Evolutionary conservation across 2,329 filamentous ascomycete genomes (phyloP), one percentile per base, ranked within the genome.

Genomic region (Aspergillus sp.): DNA sequence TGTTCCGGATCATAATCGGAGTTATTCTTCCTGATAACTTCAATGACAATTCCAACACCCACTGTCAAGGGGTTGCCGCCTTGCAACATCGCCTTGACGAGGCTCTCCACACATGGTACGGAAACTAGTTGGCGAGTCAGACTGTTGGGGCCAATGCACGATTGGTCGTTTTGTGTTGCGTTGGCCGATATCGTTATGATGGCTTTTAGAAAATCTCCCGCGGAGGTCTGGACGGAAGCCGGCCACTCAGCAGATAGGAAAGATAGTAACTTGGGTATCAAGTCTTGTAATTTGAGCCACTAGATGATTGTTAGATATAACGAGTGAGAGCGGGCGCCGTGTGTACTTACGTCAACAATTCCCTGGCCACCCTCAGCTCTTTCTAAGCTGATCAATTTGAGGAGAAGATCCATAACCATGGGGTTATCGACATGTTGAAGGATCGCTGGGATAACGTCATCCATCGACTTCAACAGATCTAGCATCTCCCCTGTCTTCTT

Each of bases 101-200:
- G 83, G 59, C 87, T 87, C 69, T 93, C 85, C 52, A 96, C 87
- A 67, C 93, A 98, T 15, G 85, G 77, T 61, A 89, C 86, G 1
- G 95, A 98, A 2, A 99, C 95, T 4, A 99, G 83, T 76, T 99
- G 92, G 41, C 95, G 88, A 5, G 95, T 99, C 50, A 99, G 84
- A 71, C 96, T 95, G 73, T 99, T 99, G 4, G 95, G 95, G 3
- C 95, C 95, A 71, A 99, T 98, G 68, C 96, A 97, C n/a, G 93
- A 95, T 72, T 97, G 93, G 70, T 99, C 95, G 69, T 97, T 96
- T 67, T 96, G 95, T 1, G 93, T 97, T 3, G 95, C 95, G 70
- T 99, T 99, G 60, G 95, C 95, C 1, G 95, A 98, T 58, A 99
- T 97, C 25, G 95, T 99, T 65, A 99, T 98, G 71, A 99, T 97